These are phyloP conservation scores for Arabis alpina DNA, from an alignment of 345 rosid species.

Conservation along the genomic window DNA sequence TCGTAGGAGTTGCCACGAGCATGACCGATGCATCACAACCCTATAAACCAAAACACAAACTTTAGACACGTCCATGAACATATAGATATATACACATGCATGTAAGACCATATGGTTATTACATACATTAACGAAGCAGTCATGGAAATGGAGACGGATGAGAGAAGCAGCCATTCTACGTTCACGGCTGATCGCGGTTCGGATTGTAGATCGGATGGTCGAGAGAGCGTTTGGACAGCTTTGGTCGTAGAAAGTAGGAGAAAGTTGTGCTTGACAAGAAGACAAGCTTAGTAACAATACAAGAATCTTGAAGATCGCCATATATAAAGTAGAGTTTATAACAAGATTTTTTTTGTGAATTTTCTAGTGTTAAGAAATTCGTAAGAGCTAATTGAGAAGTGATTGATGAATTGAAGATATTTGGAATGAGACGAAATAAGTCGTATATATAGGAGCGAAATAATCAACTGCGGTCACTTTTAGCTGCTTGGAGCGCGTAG, in stretches of 20 bases:
- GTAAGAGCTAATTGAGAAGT: constrained; percentile 5
- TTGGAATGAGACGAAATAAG: constrained; percentile 15
- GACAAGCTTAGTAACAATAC: constrained; percentile 34
- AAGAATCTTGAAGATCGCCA: constrained; percentile 32
- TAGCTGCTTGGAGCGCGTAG: constrained; percentile 36
- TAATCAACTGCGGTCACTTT: constrained; percentile 29
- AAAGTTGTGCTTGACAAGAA: constrained; percentile 51
- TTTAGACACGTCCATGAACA: constrained; percentile 22
- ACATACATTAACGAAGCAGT: constrained; percentile 55
- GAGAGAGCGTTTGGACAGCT: constrained; percentile 54
- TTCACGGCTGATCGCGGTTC: constrained; percentile 46
- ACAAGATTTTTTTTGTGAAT: background rate
- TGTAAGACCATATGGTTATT: background rate
- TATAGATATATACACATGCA: background rate
- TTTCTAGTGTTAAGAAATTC: background rate
- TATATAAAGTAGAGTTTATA: background rate
- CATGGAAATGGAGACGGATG: constrained; percentile 67
- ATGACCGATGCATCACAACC: constrained; percentile 64
- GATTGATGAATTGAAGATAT: constrained; percentile 4
- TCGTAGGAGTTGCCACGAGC: constrained; percentile 46
- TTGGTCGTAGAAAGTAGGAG: constrained; percentile 52
- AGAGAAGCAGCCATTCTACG: constrained; percentile 69
- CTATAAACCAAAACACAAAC: constrained; percentile 35
- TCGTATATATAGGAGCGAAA: constrained; percentile 15
- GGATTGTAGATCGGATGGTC: constrained; percentile 47